phyloP scores from a whole-genome alignment of 2,329 filamentous ascomycete species.

The Chaetomiaceae sp. region DNA sequence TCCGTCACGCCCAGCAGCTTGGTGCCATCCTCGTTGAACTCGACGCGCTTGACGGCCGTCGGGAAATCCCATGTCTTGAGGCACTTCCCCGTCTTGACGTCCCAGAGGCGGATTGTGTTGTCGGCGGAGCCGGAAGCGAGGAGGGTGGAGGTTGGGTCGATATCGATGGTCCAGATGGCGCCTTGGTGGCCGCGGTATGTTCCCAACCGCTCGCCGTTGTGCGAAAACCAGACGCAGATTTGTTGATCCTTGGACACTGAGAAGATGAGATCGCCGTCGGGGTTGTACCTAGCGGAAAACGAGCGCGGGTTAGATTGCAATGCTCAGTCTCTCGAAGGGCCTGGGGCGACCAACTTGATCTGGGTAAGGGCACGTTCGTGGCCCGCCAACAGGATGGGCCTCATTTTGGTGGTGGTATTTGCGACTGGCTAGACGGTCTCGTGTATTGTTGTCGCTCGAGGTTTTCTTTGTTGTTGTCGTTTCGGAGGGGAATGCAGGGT shows the following conservation, averaged over 20 bases:
- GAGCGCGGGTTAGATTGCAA: conserved; percentile 8
- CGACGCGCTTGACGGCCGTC: conserved; percentile 94
- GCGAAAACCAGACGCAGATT: conserved; percentile 93
- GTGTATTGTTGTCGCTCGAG: background rate
- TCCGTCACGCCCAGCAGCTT: conserved; percentile 92
- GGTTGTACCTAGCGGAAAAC: conserved; percentile 65
- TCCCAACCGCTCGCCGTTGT: conserved; percentile 96
- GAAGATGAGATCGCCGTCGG: conserved; percentile 95
- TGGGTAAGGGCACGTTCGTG: conserved; percentile 96
- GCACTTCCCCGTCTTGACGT: conserved; percentile 85
- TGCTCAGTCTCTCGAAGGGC: background rate
- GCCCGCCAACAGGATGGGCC: conserved; percentile 91
- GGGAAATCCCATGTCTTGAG: conserved; percentile 98
- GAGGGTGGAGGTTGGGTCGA: conserved; percentile 86
- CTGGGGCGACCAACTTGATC: conserved; percentile 61
- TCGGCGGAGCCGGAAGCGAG: conserved; percentile 95
- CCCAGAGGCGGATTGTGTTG: conserved; percentile 97
- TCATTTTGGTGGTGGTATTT: conserved; percentile 62
- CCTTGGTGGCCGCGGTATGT: conserved; percentile 96
- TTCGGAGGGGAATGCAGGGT: conserved; percentile 3
- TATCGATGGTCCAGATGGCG: conserved; percentile 97
- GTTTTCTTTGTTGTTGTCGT: background rate
- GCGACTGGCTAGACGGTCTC: background rate
- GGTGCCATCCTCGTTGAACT: conserved; percentile 92
- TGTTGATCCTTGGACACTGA: conserved; percentile 94